phyloP scores from a whole-genome alignment of 2,329 filamentous ascomycete species.

The Sporothrix pseudoabietina region DNA sequence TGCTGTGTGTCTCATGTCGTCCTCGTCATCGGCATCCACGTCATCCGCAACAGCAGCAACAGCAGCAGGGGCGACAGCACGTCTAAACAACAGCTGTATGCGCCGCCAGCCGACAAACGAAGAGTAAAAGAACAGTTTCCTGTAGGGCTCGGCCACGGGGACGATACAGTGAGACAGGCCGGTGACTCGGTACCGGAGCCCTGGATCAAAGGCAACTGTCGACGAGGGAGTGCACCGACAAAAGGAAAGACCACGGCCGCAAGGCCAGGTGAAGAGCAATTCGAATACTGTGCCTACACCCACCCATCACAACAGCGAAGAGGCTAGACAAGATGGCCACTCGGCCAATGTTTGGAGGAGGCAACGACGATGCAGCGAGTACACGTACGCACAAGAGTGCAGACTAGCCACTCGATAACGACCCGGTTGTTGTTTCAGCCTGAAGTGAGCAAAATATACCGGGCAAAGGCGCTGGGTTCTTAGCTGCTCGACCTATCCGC shows the following conservation, averaged over 20 bases:
- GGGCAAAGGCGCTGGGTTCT: constrained; percentile 42
- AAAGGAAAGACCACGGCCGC: background rate
- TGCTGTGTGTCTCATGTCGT: constrained; percentile 5
- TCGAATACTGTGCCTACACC: constrained; percentile 19
- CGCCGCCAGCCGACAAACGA: background rate
- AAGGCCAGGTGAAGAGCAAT: no score
- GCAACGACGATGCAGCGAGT: background rate
- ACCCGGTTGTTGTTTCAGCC: background rate
- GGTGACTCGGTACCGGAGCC: background rate
- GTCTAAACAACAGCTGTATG: background rate
- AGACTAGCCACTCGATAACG: background rate
- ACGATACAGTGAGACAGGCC: background rate
- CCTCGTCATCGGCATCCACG: background rate
- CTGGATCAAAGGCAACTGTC: constrained; percentile 12
- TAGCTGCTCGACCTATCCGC: constrained; percentile 39
- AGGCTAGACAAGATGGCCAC: constrained; percentile 8
- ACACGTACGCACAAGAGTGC: background rate
- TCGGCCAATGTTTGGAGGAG: background rate
- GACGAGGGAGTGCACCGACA: background rate
- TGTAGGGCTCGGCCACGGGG: background rate
- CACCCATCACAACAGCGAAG: constrained; percentile 14
- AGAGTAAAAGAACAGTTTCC: background rate
- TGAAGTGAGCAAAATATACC: constrained; percentile 36
- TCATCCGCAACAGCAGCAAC: background rate
- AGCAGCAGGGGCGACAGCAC: background rate